A percentile compares a stretch with the other conserved stretches of the same genome.
phyloP scores from a whole-genome alignment of 306 rosid species.

The Prosopis cineraria region DNA sequence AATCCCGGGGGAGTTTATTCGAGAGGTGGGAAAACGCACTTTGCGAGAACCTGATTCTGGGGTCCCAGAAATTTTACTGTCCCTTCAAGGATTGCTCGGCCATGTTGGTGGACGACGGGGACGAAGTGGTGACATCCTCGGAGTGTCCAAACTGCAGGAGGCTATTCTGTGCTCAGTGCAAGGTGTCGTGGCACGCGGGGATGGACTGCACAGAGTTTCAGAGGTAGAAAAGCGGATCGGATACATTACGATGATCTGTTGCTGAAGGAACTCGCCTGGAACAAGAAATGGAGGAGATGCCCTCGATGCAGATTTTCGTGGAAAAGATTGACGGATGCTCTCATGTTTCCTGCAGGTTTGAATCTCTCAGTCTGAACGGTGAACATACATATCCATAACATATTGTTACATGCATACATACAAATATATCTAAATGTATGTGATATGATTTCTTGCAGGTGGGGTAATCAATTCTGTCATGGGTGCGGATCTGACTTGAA shows the following conservation, averaged over 20 bases:
- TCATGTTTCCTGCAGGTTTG: slow-evolving; percentile 62
- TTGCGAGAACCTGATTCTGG: slow-evolving; percentile 49
- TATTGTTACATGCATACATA: no score
- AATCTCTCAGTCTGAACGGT: background rate
- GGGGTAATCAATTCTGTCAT: slow-evolving; percentile 49
- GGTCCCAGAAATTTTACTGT: slow-evolving; percentile 46
- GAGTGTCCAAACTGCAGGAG: slow-evolving; percentile 60
- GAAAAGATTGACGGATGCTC: slow-evolving; percentile 49
- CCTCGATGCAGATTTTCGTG: slow-evolving; percentile 53
- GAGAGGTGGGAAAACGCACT: slow-evolving; percentile 60
- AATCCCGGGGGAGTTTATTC: slow-evolving; percentile 52
- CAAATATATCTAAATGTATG: no score
- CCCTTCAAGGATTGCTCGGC: slow-evolving; percentile 63
- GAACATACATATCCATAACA: no score
- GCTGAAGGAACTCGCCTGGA: slow-evolving; percentile 49
- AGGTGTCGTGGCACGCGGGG: slow-evolving; percentile 61
- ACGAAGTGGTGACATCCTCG: slow-evolving; percentile 36
- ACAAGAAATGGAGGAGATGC: slow-evolving; percentile 57
- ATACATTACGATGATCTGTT: slow-evolving; percentile 47
- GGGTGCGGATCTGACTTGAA: slow-evolving; percentile 46
- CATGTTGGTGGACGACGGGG: slow-evolving; percentile 49
- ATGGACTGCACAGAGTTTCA: slow-evolving; percentile 50
- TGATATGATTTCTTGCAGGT: no score
- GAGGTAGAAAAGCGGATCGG: slow-evolving; percentile 23
- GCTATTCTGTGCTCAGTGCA: slow-evolving; percentile 65